Conservation (phyloP, 371 early-diverging fungal species). For the Mucor circinelloides region DNA sequence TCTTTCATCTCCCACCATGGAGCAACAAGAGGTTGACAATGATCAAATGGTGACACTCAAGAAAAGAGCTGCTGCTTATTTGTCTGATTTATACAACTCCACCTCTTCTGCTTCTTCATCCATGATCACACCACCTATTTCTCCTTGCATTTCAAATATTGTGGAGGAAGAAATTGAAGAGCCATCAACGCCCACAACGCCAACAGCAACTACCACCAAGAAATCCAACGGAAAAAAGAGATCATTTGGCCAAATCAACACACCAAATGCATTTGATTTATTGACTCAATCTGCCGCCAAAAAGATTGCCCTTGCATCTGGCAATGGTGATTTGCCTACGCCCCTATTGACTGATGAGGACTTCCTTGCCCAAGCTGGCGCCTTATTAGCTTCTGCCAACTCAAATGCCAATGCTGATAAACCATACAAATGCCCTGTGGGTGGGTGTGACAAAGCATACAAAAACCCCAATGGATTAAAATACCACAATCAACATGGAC, state of each 20-base stretch:
- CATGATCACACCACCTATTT: constrained; percentile 1
- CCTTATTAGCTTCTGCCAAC: constrained; percentile 45
- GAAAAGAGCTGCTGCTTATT: constrained; percentile 49
- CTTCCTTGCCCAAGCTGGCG: constrained; percentile 54
- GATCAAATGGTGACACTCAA: constrained; percentile 26
- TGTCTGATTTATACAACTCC: constrained; percentile 47
- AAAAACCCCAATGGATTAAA: constrained; percentile 98
- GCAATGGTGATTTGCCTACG: constrained; percentile 25
- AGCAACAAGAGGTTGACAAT: constrained; percentile 26
- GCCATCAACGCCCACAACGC: neutral
- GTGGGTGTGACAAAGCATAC: constrained; percentile 95
- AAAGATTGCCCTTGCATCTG: constrained; percentile 44
- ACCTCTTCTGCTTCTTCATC: constrained; percentile 9
- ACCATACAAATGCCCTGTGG: constrained; percentile 85
- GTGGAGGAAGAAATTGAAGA: constrained; percentile 28
- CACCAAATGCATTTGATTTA: constrained; percentile 43
- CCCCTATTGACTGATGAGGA: constrained; percentile 47
- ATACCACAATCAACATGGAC: constrained; percentile 93
- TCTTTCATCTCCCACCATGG: constrained; percentile 32
- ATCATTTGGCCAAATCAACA: constrained; percentile 28
- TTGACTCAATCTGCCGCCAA: constrained; percentile 48
- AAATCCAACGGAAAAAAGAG: constrained; percentile 39
- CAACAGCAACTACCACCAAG: constrained; percentile 8
- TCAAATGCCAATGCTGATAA: constrained; percentile 57
- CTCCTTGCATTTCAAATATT: constrained; percentile 16